Evolutionary conservation across 495 filamentous ascomycete species (phyloP).

Genomic region (Bacidia gigantensis): DNA sequence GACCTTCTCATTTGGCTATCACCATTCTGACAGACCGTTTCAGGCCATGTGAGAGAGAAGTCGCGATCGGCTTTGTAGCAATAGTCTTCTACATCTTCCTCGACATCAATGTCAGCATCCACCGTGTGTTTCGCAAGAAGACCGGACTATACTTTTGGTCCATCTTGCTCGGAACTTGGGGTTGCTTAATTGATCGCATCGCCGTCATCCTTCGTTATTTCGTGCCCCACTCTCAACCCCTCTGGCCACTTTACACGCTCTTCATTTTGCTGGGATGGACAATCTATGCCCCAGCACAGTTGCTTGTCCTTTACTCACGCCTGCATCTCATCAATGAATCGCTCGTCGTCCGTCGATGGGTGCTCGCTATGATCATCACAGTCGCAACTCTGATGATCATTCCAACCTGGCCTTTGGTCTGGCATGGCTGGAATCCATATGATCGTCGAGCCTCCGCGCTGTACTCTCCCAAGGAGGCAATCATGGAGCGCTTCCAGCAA

Average conservation of each 20-base stretch:
- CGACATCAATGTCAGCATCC: slow-evolving; percentile 41
- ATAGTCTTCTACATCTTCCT: slow-evolving; percentile 43
- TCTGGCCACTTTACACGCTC: slow-evolving; percentile 18
- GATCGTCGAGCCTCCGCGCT: slow-evolving; percentile 7
- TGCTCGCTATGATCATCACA: slow-evolving; percentile 24
- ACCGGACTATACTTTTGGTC: slow-evolving; percentile 38
- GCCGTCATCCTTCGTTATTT: slow-evolving; percentile 26
- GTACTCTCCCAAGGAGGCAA: slow-evolving; percentile 21
- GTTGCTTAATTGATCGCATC: slow-evolving; percentile 22
- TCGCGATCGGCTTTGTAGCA: slow-evolving; percentile 31
- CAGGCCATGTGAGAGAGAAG: slow-evolving; percentile 1
- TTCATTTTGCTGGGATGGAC: slow-evolving; percentile 20
- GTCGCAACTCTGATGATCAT: slow-evolving; percentile 22
- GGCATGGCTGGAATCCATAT: slow-evolving; percentile 9
- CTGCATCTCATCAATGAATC: slow-evolving; percentile 25
- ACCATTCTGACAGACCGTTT: neutral
- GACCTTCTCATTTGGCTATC: neutral
- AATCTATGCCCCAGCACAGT: slow-evolving; percentile 24
- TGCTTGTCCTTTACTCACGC: slow-evolving; percentile 29
- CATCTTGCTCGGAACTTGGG: slow-evolving; percentile 22
- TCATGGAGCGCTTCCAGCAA: slow-evolving; percentile 32
- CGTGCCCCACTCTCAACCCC: slow-evolving; percentile 11
- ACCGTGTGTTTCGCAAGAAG: slow-evolving; percentile 39
- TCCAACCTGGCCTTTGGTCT: slow-evolving; percentile 20
- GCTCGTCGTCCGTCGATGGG: slow-evolving; percentile 15